Percentiles rank a stretch among this genome's conserved stretches.
phyloP scores from a whole-genome alignment of 345 rosid genomes.

The Trapa bicornis region DNA sequence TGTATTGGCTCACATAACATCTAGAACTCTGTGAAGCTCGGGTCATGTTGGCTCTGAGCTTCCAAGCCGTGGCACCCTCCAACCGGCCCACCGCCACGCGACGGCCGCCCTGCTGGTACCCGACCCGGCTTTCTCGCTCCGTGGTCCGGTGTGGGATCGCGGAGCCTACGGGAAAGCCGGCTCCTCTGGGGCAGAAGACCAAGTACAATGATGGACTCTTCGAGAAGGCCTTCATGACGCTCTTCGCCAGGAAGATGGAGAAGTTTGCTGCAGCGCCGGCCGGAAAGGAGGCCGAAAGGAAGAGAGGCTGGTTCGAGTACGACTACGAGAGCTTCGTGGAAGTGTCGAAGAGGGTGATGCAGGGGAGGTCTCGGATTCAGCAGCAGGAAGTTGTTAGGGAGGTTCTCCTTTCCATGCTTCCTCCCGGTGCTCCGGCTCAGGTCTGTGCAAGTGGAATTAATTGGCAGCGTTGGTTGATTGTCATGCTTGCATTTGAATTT shows the following conservation, averaged over 20 bases:
- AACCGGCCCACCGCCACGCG: slow-evolving; percentile 8
- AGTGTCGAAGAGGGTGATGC: slow-evolving; percentile 75
- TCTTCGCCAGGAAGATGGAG: slow-evolving; percentile 85
- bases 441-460: slow-evolving; percentile 10
- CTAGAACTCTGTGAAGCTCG: slow-evolving; percentile 1
- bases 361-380: slow-evolving; percentile 55
- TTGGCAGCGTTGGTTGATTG: neutral
- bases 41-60: slow-evolving; percentile 52
- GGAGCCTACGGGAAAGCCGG: slow-evolving; percentile 74
- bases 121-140: neutral
- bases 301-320: slow-evolving; percentile 41
- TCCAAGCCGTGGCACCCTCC: slow-evolving; percentile 26
- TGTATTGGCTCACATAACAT: neutral
- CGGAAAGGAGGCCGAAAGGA: slow-evolving; percentile 9
- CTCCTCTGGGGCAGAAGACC: slow-evolving; percentile 81
- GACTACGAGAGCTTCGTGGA: slow-evolving; percentile 80
- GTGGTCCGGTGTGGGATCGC: slow-evolving; percentile 52
- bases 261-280: slow-evolving; percentile 39
- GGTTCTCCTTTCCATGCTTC: slow-evolving; percentile 87
- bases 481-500: neutral
- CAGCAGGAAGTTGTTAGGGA: slow-evolving; percentile 85
- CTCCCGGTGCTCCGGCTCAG: slow-evolving; percentile 92
- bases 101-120: slow-evolving; percentile 2
- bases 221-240: slow-evolving; percentile 72
- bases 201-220: slow-evolving; percentile 63